phyloP scores from a whole-genome alignment of 257 asterid genomes.

The Ajuga chamaepitys region DNA sequence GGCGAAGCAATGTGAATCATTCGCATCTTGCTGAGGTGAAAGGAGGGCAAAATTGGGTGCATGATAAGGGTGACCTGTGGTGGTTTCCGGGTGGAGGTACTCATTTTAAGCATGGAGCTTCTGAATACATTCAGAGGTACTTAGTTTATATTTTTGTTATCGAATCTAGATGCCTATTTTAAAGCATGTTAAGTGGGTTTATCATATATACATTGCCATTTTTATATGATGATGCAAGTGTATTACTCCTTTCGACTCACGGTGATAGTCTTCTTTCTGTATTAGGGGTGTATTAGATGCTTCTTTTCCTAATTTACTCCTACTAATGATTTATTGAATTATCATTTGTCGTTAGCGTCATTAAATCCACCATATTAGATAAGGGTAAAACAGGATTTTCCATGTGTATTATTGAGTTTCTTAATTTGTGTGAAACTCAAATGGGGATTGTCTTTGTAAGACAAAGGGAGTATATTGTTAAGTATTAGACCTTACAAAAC shows the following conservation, averaged over 20 bases:
- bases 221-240: background rate
- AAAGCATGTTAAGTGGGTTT: background rate
- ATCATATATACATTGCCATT: background rate
- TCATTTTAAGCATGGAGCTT: slow-evolving; percentile 94
- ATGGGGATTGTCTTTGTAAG: no score
- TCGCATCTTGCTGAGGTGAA: slow-evolving; percentile 82
- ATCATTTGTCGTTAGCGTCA: no score
- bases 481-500: no score
- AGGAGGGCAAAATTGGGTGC: slow-evolving; percentile 98
- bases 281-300: no score
- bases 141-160: background rate
- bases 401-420: no score
- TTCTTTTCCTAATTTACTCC: no score
- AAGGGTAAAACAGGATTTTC: no score
- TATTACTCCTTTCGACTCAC: background rate
- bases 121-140: slow-evolving; percentile 85
- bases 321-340: no score
- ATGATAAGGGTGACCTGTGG: slow-evolving; percentile 64
- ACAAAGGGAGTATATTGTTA: background rate
- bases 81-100: slow-evolving; percentile 99
- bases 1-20: slow-evolving; percentile 94
- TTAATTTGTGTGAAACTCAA: no score
- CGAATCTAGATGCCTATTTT: background rate
- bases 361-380: no score
- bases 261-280: background rate